Conservation (phyloP, 2,329 filamentous ascomycete species). For the Parastagonospora avenae region DNA sequence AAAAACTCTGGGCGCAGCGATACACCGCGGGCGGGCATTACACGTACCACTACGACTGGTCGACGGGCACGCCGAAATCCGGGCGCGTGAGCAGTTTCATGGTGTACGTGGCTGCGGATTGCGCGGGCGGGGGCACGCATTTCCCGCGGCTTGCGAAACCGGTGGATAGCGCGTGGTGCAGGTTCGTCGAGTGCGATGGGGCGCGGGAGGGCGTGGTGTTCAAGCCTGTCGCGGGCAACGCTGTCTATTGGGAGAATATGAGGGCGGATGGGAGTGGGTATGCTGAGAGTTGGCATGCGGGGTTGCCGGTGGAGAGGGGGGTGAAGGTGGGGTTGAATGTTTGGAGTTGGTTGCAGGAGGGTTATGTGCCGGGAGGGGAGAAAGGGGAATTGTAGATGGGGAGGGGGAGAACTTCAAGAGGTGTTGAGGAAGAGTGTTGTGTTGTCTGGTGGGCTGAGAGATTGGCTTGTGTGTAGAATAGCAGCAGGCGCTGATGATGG, state of each 20-base stretch:
- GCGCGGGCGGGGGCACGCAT: conserved; percentile 64
- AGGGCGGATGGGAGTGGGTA: conserved; percentile 61
- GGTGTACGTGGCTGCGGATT: conserved; percentile 61
- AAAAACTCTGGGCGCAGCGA: conserved; percentile 65
- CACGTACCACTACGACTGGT: conserved; percentile 63
- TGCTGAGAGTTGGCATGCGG: conserved; percentile 65
- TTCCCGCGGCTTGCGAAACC: conserved; percentile 60
- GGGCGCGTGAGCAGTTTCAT: conserved; percentile 63
- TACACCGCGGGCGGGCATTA: conserved; percentile 66
- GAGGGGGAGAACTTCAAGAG: too few species aligned
- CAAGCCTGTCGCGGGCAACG: conserved; percentile 62
- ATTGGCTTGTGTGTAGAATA: too few species aligned
- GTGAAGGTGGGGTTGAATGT: conserved; percentile 67
- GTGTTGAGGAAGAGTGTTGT: too few species aligned
- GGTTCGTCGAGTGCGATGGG: conserved; percentile 59
- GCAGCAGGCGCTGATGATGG: too few species aligned
- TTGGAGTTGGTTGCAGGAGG: conserved; percentile 65
- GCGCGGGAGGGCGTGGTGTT: conserved; percentile 59
- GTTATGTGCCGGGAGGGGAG: conserved; percentile 22
- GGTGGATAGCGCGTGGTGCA: conserved; percentile 57
- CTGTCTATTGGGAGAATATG: conserved; percentile 68
- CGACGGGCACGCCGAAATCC: conserved; percentile 40
- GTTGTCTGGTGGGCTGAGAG: too few species aligned
- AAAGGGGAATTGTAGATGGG: background rate
- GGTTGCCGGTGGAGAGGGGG: conserved; percentile 61